Conservation (phyloP, 2,329 filamentous ascomycete genomes). For the Talaromyces funiculosus region DNA sequence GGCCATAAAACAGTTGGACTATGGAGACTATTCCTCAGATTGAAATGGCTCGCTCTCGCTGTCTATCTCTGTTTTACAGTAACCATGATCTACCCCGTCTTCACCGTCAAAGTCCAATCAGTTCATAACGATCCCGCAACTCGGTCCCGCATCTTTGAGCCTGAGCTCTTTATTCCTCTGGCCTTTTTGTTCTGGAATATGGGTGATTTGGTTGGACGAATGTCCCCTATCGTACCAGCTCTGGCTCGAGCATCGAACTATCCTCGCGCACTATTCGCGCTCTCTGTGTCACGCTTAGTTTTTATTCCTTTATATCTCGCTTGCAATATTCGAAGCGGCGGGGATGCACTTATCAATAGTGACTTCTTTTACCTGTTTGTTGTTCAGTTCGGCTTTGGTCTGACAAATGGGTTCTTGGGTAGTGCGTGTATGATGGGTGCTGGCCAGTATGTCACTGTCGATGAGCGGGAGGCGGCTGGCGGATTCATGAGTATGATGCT, state of each 20-base stretch:
- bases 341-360: conserved; percentile 62
- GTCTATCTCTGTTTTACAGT: conserved; percentile 75
- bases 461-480: conserved; percentile 81
- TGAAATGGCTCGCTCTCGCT: conserved; percentile 70
- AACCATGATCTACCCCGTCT: conserved; percentile 94
- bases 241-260: conserved; percentile 51
- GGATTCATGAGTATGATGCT: conserved; percentile 91
- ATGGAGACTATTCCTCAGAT: conserved; percentile 64
- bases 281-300: conserved; percentile 58
- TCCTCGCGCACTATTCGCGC: conserved; percentile 61
- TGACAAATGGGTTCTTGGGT: conserved; percentile 81
- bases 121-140: conserved; percentile 32
- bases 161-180: conserved; percentile 78
- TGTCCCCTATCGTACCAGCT: conserved; percentile 57
- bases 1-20: conserved; percentile 53
- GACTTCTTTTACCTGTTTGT: conserved; percentile 83
- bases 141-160: conserved; percentile 55
- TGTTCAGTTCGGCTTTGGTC: conserved; percentile 76
- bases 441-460: conserved; percentile 70
- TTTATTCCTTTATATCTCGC: conserved; percentile 84
- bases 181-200: conserved; percentile 91
- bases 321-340: conserved; percentile 77
- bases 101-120: conserved; percentile 64
- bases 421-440: conserved; percentile 90
- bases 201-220: conserved; percentile 74